A percentile compares a stretch with the other conserved stretches of the same genome.
phyloP scores from a whole-genome alignment of 2,329 filamentous ascomycete species.

The Canariomyces notabilis region DNA sequence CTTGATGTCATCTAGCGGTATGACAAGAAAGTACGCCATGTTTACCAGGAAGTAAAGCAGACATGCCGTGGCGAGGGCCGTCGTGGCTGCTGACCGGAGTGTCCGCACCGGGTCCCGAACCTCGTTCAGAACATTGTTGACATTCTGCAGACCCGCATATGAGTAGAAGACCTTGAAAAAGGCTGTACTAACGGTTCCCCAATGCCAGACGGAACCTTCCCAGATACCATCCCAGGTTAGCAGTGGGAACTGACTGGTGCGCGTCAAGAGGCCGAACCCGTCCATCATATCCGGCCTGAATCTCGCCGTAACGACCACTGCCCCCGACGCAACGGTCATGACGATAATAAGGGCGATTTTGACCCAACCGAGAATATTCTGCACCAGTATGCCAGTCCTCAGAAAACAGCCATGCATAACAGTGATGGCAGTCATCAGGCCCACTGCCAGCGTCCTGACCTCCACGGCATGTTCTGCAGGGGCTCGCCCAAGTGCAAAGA shows the following conservation, averaged over 20 bases:
- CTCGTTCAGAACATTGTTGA: conserved; percentile 67
- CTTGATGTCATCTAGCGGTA: conserved; percentile 63
- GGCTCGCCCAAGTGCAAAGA: conserved; percentile 53
- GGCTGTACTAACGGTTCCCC: conserved; percentile 61
- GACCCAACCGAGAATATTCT: conserved; percentile 58
- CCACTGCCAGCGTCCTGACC: conserved; percentile 53
- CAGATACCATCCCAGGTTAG: conserved; percentile 50
- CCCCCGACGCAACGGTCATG: conserved; percentile 55
- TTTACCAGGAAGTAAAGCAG: conserved; percentile 64
- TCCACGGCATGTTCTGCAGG: conserved; percentile 40
- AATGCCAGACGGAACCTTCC: conserved; percentile 64
- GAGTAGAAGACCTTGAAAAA: conserved; percentile 67
- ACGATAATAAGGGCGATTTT: conserved; percentile 57
- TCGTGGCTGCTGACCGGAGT: conserved; percentile 55
- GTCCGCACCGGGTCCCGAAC: conserved; percentile 64
- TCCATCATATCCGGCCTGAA: conserved; percentile 17
- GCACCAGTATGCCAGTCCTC: conserved; percentile 52
- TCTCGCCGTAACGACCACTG: conserved; percentile 46
- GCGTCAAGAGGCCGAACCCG: conserved; percentile 10
- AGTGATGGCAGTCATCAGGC: conserved; percentile 51
- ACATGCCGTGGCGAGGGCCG: conserved; percentile 57
- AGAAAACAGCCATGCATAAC: conserved; percentile 56
- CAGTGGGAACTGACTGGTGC: conserved; percentile 17
- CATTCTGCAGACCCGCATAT: conserved; percentile 60
- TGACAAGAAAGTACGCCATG: conserved; percentile 56